Percentiles rank a stretch among this genome's conserved stretches.
phyloP scores from a whole-genome alignment of 352 stramenopile genomes.

The Halophytophthora polymorphica region DNA sequence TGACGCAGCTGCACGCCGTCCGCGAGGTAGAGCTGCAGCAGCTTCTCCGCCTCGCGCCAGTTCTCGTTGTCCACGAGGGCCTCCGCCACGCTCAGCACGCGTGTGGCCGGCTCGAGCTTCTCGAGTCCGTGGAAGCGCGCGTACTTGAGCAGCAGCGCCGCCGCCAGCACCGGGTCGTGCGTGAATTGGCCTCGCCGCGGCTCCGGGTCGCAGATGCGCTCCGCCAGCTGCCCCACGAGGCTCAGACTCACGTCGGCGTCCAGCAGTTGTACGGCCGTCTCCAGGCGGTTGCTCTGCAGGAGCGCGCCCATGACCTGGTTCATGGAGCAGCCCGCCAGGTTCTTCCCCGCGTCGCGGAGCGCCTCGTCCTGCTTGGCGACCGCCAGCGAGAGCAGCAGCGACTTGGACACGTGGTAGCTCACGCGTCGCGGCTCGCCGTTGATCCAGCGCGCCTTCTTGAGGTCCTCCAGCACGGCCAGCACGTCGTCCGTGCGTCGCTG shows the following conservation, averaged over 20 bases:
- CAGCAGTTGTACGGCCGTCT: conserved; percentile 49
- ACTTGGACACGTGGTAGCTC: conserved; percentile 46
- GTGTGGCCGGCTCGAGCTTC: conserved; percentile 27
- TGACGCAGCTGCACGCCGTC: conserved; percentile 43
- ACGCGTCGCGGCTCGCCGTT: conserved; percentile 19
- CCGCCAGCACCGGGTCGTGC: conserved; percentile 34
- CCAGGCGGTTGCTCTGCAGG: conserved; percentile 29
- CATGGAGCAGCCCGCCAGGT: conserved; percentile 42
- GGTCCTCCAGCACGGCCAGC: conserved; percentile 44
- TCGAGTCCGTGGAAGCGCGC: conserved; percentile 40
- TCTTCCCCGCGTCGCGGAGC: conserved; percentile 28
- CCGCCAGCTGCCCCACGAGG: conserved; percentile 35
- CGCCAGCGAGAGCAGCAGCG: conserved; percentile 65
- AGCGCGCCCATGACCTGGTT: conserved; percentile 41
- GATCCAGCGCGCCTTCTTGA: conserved; percentile 20
- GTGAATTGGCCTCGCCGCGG: conserved; percentile 5
- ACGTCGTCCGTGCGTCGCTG: conserved; percentile 49
- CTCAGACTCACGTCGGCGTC: conserved; percentile 29
- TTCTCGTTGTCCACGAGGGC: conserved; percentile 39
- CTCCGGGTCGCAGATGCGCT: conserved; percentile 31
- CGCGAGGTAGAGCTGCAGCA: conserved; percentile 47
- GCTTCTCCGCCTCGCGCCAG: conserved; percentile 41
- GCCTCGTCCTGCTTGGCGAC: conserved; percentile 50
- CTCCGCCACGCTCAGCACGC: conserved; percentile 48
- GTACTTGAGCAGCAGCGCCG: conserved; percentile 57